Evolutionary conservation across 768 basidiomycete genomes (phyloP).

Genomic region (Pisolithus orientalis): DNA sequence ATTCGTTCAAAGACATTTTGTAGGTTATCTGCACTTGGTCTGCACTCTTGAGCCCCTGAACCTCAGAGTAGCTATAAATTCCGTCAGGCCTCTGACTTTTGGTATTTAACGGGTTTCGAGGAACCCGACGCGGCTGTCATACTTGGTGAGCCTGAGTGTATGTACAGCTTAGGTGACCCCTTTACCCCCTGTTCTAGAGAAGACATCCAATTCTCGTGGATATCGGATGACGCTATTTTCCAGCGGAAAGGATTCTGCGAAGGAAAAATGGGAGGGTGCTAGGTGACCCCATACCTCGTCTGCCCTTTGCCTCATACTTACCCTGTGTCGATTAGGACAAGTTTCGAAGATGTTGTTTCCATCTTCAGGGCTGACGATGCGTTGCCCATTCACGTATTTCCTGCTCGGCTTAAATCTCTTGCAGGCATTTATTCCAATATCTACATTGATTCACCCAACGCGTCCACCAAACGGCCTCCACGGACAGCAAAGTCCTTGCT

Average conservation of each 20-base stretch:
- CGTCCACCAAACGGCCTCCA: constrained; percentile 31
- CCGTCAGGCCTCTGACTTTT: constrained; percentile 87
- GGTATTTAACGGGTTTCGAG: constrained; percentile 94
- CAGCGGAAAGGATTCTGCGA: constrained; percentile 60
- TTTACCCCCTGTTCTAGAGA: constrained; percentile 41
- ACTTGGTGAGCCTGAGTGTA: constrained; percentile 46
- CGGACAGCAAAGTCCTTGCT: constrained; percentile 49
- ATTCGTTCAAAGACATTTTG: constrained; percentile 58
- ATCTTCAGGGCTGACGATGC: constrained; percentile 81
- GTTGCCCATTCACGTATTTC: constrained; percentile 47
- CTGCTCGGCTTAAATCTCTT: constrained; percentile 51
- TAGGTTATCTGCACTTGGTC: constrained; percentile 33
- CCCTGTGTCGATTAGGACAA: constrained; percentile 40
- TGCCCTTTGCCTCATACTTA: not conserved
- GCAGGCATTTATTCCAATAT: constrained; percentile 43
- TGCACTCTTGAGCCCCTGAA: constrained; percentile 7
- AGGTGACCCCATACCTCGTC: constrained; percentile 31
- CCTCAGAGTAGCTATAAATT: constrained; percentile 74
- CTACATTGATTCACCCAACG: constrained; percentile 45
- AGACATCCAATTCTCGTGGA: constrained; percentile 61
- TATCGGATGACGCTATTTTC: constrained; percentile 88
- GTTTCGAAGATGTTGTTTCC: constrained; percentile 52
- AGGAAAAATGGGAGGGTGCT: constrained; percentile 93
- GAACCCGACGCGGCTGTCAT: constrained; percentile 89
- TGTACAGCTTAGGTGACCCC: not conserved